Base-by-base conservation (phyloP, 2,329 filamentous ascomycete species). In the Colletotrichum chrysophilum region DNA sequence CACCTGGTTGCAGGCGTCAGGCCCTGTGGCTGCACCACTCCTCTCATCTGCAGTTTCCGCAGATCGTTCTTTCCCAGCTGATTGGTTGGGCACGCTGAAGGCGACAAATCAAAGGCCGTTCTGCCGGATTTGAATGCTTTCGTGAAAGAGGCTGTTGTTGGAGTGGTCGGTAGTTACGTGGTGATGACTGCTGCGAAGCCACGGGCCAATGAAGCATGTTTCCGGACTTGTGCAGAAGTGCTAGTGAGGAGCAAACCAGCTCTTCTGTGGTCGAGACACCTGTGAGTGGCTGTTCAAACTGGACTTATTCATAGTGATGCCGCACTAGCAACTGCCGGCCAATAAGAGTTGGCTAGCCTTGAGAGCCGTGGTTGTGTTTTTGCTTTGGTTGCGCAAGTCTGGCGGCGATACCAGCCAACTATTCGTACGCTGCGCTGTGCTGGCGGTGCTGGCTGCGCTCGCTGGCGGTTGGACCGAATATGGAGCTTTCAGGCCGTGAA, bases 11-110 rank as follows among this genome's bases (percentile, higher is more conserved):
- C 67, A 66, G 61, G 66, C 71, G 18, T 48, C 58, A 36, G 67
- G 13, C 32, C 43, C 48, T 67, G 73, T 76, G 74, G 74, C 74
- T 76, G 74, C 71, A 75, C 38, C 61, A 14, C 66, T 74, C 65
- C 56, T 74, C 65, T 69, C 43, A 48, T 48, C 43, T 48, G 43
- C 43, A 48, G 43, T 67, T 60, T 52, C 36, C 34, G 36, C 62
- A 67, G 61, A 32, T 52, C 55, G 18, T 32, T 28, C 7, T 12
- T 61, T 26, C 24, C 34, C 18, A 14, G 18, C 21, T 73, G 43
- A 73, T 75, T 73, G 69, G 69, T 36, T 30, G 30, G 58, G 43
- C 43, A 14, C 5, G 36, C 38, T 14, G n/a, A 4, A 26, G 7
- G 21, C 32, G 21, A 43, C 43, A 58, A 67, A 69, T 58, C 65